Evolutionary conservation across 345 rosid genomes (phyloP).

Genomic region (Anastatica hierochuntica): DNA sequence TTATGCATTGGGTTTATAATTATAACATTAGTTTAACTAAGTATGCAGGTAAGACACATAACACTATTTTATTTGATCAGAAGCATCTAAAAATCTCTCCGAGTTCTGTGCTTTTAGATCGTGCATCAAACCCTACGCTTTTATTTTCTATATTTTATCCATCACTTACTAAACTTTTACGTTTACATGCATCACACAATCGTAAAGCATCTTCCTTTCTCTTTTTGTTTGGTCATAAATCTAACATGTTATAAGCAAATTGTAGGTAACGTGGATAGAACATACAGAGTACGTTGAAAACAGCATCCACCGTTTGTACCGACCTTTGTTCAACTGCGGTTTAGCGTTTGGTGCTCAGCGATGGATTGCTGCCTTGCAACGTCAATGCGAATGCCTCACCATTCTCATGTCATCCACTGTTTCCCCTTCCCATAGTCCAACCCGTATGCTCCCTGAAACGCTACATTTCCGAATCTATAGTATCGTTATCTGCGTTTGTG

Average conservation of each 20-base stretch:
- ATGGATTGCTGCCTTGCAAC: constrained; percentile 89
- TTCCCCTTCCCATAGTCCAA: constrained; percentile 31
- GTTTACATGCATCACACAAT: background rate
- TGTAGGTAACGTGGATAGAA: constrained; percentile 98
- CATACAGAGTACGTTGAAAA: constrained; percentile 81
- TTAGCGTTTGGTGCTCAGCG: constrained; percentile 88
- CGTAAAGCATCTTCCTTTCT: background rate
- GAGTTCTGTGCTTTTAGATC: constrained; percentile 33
- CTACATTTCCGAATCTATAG: too few relatives aligned
- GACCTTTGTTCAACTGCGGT: constrained; percentile 54
- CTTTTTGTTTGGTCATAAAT: too few relatives aligned
- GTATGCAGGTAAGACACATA: background rate
- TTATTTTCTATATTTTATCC: background rate
- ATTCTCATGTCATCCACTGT: constrained; percentile 73
- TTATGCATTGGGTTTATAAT: constrained; percentile 11
- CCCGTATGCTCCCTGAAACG: constrained; percentile 26
- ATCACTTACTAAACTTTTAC: background rate
- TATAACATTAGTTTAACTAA: background rate
- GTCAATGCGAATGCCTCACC: constrained; percentile 89
- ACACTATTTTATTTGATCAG: constrained; percentile 35
- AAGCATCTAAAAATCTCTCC: constrained; percentile 44
- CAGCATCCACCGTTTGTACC: constrained; percentile 60
- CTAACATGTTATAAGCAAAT: background rate
- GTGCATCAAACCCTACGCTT: constrained; percentile 12
- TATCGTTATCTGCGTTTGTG: too few relatives aligned